Evolutionary conservation across 2,329 filamentous ascomycete genomes (phyloP), one percentile per base, ranked within the genome.

Genomic region (Incumbomyces lentus): DNA sequence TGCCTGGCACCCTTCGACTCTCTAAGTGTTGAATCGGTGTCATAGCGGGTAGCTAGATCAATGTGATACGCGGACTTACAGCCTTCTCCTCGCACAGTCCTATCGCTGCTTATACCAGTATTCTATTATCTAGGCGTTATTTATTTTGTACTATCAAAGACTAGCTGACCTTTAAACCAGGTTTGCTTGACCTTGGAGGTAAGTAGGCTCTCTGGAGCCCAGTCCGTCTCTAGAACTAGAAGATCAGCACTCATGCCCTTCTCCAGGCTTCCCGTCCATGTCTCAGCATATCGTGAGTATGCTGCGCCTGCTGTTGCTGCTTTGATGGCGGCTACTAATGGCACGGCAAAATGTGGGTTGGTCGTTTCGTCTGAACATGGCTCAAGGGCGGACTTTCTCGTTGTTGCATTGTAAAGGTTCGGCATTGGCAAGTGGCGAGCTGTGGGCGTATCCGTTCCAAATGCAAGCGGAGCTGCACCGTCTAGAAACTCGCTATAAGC

Each of bases 341-440:
- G 59, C 12, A 73, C 43, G 8, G 55, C 62, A 49, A 69, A 72
- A 22, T 69, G 57, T 6, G 59, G 52, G 42, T 72, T 72, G 0
- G 69, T 64, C 1, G 63, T 65, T 32, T 55, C 56, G 4, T 62
- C 61, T 1, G 50, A 55, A 2, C 65, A 58, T 0, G 62, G 63
- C 36, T 71, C 61, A 17, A 64, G 60, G 2, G 68, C 65, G 6
- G 67, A 69, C 37, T 62, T 64, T 41, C 70, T 60, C 3, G 69
- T 73, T 1, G 68, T 71, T 12, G 70, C 70, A 45, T 68, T 65
- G 45, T 72, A 73, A 30, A 73, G 48, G 52, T 73, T 73, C 3
- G 62, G 62, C 26, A 72, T 56, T 10, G 69, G 64, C 6, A 60
- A 57, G 47, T 70, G 64, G 0, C 64, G 64, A 1, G 70, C 70